phyloP scores from a whole-genome alignment of 176 grass and related monocot species.

The Calamus simplicifolius region DNA sequence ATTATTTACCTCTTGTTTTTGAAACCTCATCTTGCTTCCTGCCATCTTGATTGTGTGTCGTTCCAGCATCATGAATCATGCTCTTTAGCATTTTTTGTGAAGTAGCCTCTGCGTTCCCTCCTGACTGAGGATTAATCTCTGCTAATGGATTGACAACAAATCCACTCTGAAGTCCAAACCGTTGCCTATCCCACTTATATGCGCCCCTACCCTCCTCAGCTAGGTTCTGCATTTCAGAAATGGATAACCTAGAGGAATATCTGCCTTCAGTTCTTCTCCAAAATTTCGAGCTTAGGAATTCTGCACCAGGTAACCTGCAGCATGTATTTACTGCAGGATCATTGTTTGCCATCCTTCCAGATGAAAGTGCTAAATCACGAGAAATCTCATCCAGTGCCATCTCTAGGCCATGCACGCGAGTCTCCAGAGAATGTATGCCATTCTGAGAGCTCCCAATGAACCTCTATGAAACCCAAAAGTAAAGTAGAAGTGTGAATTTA shows the following conservation, averaged over 20 bases:
- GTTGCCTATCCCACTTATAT: slow-evolving; percentile 61
- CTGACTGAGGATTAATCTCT: slow-evolving; percentile 43
- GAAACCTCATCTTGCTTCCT: slow-evolving; percentile 40
- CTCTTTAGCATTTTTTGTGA: slow-evolving; percentile 3
- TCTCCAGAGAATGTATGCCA: slow-evolving; percentile 78
- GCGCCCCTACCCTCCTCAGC: slow-evolving; percentile 38
- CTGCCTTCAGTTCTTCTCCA: slow-evolving; percentile 78
- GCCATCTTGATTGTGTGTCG: slow-evolving; percentile 14
- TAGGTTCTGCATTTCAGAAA: slow-evolving; percentile 30
- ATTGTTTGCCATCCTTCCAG: slow-evolving; percentile 49
- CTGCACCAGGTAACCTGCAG: slow-evolving; percentile 55
- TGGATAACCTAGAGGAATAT: slow-evolving; percentile 44
- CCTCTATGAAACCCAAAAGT: slow-evolving; percentile 39
- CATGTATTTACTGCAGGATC: slow-evolving; percentile 72
- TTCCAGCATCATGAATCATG: slow-evolving; percentile 6
- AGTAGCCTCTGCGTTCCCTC: slow-evolving; percentile 10
- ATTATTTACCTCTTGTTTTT: slow-evolving; percentile 38
- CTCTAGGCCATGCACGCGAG: slow-evolving; percentile 78
- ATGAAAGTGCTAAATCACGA: slow-evolving; percentile 46
- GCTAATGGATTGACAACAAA: slow-evolving; percentile 79
- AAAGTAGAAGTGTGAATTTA: not conserved
- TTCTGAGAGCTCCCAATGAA: slow-evolving; percentile 95
- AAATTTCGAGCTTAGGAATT: slow-evolving; percentile 74
- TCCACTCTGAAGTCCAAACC: slow-evolving; percentile 46
- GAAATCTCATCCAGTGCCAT: slow-evolving; percentile 81